Conservation (phyloP, 129 eudicot genomes). For the Artemisia annua region DNA sequence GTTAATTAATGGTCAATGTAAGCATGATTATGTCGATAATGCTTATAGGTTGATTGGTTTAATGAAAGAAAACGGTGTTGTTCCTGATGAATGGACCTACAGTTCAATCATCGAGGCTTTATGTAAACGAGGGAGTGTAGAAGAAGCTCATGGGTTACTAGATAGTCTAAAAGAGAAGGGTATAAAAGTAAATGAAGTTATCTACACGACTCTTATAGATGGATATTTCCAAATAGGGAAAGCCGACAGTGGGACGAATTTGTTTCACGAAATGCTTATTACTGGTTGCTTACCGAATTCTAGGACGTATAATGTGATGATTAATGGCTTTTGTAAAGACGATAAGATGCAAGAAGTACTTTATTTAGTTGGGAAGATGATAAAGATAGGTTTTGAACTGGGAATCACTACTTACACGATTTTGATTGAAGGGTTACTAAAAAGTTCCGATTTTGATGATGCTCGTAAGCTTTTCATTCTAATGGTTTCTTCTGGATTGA, state of each 20-base stretch:
- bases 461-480: conserved; percentile 49
- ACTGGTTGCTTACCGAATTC: conserved; percentile 57
- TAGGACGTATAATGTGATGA: conserved; percentile 60
- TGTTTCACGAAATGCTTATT: conserved; percentile 59
- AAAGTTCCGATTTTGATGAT: conserved; percentile 48
- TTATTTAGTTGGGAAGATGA: conserved; percentile 55
- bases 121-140: conserved; percentile 56
- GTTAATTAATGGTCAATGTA: conserved; percentile 69
- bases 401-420: conserved; percentile 53
- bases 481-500: conserved; percentile 49
- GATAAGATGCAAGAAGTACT: conserved; percentile 49
- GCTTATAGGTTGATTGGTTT: conserved; percentile 64
- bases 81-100: conserved; percentile 69
- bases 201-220: conserved; percentile 58
- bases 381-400: conserved; percentile 48
- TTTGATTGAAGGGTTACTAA: conserved; percentile 59
- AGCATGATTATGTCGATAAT: conserved; percentile 51
- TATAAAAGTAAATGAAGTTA: conserved; percentile 54
- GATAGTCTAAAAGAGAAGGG: conserved; percentile 52
- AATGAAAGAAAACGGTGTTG: conserved; percentile 55
- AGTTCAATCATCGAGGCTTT: conserved; percentile 50
- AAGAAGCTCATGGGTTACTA: conserved; percentile 57
- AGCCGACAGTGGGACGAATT: conserved; percentile 39
- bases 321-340: conserved; percentile 64
- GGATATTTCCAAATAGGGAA: conserved; percentile 66